Base-by-base conservation (phyloP, 805 yeast species). In the Monosporozyma servazzii region DNA sequence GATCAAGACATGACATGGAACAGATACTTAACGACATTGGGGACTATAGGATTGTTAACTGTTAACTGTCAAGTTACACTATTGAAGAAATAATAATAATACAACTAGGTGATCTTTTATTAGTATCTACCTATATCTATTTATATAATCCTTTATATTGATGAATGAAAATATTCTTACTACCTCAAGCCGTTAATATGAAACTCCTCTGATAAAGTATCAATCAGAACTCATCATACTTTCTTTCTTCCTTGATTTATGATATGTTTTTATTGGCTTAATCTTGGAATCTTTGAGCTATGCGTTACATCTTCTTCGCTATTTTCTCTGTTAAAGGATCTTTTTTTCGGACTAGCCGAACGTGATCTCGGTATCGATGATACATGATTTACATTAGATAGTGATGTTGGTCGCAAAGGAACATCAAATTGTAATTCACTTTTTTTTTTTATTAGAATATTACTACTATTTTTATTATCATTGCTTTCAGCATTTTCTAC, bases 1-100 rank as follows among this genome's bases (percentile, higher is more conserved):
- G 75, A 59, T 75, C 85, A 9, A 70, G 80, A 45, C 64, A 63
- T 20, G 83, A 82, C 29, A 78, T 85, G 1, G 84, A 81, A 57
- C 60, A 58, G 2, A 49, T 78, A 3, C 53, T 81, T n/a, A 63
- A 70, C 31, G 66, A 67, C 31, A 65, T 81, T 30, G 82, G 82
- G 1, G 76, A 76, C 17, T 79, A 78, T 68, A 74, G 68, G 48
- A 63, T 77, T 13, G 69, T 80, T 1, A 76, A 74, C 53, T 61
- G 68, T 49, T 72, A 76, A 74, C 53, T 61, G 68, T 49, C 71
- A 53, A 61, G 18, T 55, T 15, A 36, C 17, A 36, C 11, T 9
- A 30, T 9, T 9, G 33, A 10, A 30, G 33, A 30, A 30, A 30
- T 1, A 30, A 15, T 33, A 41, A 41, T 41, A 41, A 21, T 41